These are phyloP conservation scores for Pichia nanzhaoensis DNA, from an alignment of 805 yeast genomes.

Conservation along the genomic window DNA sequence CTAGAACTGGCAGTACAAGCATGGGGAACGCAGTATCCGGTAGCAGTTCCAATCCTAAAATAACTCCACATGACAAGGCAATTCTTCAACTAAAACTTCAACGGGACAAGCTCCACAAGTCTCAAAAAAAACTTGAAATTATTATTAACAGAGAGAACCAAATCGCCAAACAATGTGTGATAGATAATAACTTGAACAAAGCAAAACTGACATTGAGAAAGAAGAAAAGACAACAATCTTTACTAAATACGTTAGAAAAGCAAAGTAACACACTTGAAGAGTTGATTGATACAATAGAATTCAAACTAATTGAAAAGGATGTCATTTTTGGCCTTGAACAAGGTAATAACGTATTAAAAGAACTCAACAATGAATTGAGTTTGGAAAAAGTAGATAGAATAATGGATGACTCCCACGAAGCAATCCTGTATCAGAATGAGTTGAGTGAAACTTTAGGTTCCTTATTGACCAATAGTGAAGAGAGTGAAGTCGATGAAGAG, in stretches of 20 bases:
- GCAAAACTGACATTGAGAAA: conserved; percentile 68
- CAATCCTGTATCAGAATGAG: conserved; percentile 71
- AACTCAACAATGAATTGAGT: conserved; percentile 71
- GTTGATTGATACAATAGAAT: conserved; percentile 75
- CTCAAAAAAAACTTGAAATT: conserved; percentile 50
- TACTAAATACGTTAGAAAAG: conserved; percentile 62
- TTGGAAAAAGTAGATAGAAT: conserved; percentile 73
- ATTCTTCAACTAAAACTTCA: conserved; percentile 82
- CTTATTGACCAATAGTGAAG: conserved; percentile 39
- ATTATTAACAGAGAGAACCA: conserved; percentile 57
- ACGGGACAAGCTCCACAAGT: conserved; percentile 74
- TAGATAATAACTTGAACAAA: conserved; percentile 45
- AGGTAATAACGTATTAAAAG: conserved; percentile 72
- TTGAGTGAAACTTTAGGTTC: conserved; percentile 47
- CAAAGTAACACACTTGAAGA: conserved; percentile 78
- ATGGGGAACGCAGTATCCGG: conserved; percentile 30
- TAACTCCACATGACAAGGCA: conserved; percentile 82
- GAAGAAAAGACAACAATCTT: conserved; percentile 73
- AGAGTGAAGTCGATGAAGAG: conserved; percentile 63
- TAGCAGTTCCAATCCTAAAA: conserved; percentile 35
- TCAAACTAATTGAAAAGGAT: conserved; percentile 82
- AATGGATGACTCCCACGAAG: conserved; percentile 81
- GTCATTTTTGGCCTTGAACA: conserved; percentile 72
- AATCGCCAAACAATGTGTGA: conserved; percentile 51
- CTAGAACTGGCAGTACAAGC: too few species aligned